Base-by-base conservation (phyloP, 192 early-diverging fungal species). In the Gaertneriomyces sp. region DNA sequence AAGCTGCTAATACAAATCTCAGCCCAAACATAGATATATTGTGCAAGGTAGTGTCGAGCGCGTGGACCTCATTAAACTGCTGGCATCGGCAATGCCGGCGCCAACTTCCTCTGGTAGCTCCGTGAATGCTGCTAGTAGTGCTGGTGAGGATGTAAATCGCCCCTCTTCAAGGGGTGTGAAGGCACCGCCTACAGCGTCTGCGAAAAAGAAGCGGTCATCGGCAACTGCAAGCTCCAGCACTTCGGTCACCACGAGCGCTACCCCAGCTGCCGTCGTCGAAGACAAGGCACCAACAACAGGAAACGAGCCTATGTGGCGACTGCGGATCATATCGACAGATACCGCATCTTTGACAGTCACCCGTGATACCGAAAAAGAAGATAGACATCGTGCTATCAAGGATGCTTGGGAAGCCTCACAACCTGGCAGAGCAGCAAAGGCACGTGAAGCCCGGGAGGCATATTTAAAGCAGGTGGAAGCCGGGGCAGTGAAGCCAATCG, bases 301-400 rank as follows among this genome's bases (percentile, higher is more conserved):
- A 33, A 63, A 7, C 42, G 81, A 82, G 46, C 72, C 64, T 33
- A 58, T 42, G 6, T 87, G 81, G 79, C 78, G 67, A 42, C 69
- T 87, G 20, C 66, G 80, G 2, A 25, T 87, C 12, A 76, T 81
- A 8, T 76, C 79, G 0, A 76, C 78, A 4, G 85, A 86, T 41
- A 38, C 69, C 7, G 71, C 76, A 3, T 68, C 70, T 0, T 47
- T 87, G 11, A 40, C 59, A 0, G 79, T 87, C 11, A 60, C 76
- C 3, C 82, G 79, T 52, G 85, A 87, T 59, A 85, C 81, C 0
- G 85, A 87, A 60, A 83, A 84, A 44, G 85, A 87, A 61, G 85
- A 87, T 58, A 70, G 80, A 41, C 77, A 82, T 44, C 63, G 69
- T 39, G 69, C 72, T 14, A 79, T 86, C 25, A 87, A 87, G 63